Evolutionary conservation across 2,329 filamentous ascomycete genomes (phyloP).

Genomic region (Colletotrichum costaricense): DNA sequence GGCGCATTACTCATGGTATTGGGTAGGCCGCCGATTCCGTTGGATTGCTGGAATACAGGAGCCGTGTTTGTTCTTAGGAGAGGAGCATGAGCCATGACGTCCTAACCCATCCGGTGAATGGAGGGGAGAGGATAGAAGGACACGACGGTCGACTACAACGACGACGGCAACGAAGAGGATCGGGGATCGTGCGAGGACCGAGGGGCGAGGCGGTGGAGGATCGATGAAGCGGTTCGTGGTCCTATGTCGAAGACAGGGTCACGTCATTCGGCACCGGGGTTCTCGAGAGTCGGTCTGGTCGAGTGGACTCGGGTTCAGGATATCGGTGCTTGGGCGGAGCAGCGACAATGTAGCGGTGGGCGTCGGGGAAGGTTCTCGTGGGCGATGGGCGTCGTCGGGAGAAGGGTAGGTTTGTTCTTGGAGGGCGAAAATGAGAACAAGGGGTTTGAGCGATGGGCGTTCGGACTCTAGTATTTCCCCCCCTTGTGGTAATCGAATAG

Average conservation of each 20-base stretch:
- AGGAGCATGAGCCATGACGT: slow-evolving; percentile 70
- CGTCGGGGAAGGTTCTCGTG: slow-evolving; percentile 3
- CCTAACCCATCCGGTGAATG: slow-evolving; percentile 53
- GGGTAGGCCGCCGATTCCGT: slow-evolving; percentile 57
- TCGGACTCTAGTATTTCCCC: neutral
- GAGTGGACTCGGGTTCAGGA: slow-evolving; percentile 3
- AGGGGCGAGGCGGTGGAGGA: slow-evolving; percentile 8
- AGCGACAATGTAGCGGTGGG: slow-evolving; percentile 29
- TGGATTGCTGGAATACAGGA: slow-evolving; percentile 63
- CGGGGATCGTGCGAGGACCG: slow-evolving; percentile 9
- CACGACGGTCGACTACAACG: neutral
- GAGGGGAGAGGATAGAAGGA: slow-evolving; percentile 15
- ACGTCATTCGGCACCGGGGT: slow-evolving; percentile 30
- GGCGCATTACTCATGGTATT: slow-evolving; percentile 64
- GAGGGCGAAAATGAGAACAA: neutral
- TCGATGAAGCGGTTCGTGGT: slow-evolving; percentile 26
- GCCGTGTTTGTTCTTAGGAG: slow-evolving; percentile 69
- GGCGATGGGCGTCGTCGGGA: slow-evolving; percentile 23
- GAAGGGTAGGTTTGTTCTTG: neutral
- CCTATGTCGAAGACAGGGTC: slow-evolving; percentile 20
- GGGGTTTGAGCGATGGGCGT: slow-evolving; percentile 7
- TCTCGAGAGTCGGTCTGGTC: slow-evolving; percentile 23
- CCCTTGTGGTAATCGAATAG: slow-evolving; percentile 1
- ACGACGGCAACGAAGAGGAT: neutral
- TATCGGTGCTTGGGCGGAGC: slow-evolving; percentile 18